Evolutionary conservation across 345 rosid genomes (phyloP).

Genomic region (Garcia nutans): DNA sequence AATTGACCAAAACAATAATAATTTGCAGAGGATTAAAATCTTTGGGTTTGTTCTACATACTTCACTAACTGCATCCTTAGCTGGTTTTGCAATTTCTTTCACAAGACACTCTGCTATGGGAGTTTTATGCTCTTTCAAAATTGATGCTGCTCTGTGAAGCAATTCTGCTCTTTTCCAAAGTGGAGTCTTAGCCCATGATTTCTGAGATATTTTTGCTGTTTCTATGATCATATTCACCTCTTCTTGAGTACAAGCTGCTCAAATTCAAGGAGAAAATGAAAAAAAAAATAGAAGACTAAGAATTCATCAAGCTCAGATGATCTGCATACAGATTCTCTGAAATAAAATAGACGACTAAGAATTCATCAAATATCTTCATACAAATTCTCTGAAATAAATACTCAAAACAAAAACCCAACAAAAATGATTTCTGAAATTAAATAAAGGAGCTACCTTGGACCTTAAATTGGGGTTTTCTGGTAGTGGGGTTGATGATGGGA

Average conservation of each 20-base stretch:
- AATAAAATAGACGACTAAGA: neutral
- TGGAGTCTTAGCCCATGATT: constrained; percentile 92
- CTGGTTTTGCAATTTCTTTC: constrained; percentile 97
- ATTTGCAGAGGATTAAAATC: neutral
- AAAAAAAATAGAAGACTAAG: neutral
- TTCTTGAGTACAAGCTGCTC: constrained; percentile 84
- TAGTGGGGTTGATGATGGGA: constrained; percentile 74
- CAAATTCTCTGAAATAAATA: neutral
- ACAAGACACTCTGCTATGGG: constrained; percentile 88
- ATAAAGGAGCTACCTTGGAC: constrained; percentile 63
- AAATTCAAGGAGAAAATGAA: neutral
- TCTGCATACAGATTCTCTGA: neutral
- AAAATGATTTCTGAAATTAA: neutral
- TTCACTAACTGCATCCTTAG: constrained; percentile 89
- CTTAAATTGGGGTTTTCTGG: constrained; percentile 75
- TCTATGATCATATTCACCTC: constrained; percentile 92
- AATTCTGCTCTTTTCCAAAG: constrained; percentile 96
- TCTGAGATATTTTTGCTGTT: constrained; percentile 71
- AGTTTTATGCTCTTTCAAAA: constrained; percentile 74
- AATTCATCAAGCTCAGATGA: too few species aligned
- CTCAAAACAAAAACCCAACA: too few species aligned
- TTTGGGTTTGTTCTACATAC: constrained; percentile 24
- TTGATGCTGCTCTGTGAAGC: constrained; percentile 89
- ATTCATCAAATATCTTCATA: neutral
- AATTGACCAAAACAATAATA: neutral